Percentiles rank a stretch among this genome's conserved stretches.
Evolutionary conservation across 2,329 filamentous ascomycete species (phyloP).

Genomic region (Exophiala sp.): DNA sequence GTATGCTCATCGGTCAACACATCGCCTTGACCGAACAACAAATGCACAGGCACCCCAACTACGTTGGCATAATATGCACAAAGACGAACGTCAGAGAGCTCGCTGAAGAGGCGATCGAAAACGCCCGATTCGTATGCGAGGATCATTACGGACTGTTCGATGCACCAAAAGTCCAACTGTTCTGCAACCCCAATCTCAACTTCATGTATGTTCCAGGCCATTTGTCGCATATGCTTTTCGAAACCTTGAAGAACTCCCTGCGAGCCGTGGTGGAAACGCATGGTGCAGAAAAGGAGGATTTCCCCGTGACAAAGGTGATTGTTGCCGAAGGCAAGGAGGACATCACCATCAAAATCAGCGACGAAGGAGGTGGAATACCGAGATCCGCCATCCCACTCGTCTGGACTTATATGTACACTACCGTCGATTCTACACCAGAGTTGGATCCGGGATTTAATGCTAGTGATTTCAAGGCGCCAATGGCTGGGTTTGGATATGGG

Average conservation of each 20-base stretch:
- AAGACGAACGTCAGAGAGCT: slow-evolving; percentile 95
- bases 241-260: slow-evolving; percentile 97
- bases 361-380: slow-evolving; percentile 94
- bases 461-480: slow-evolving; percentile 97
- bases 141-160: slow-evolving; percentile 98
- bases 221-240: slow-evolving; percentile 98
- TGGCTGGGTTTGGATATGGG: slow-evolving; percentile 99
- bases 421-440: slow-evolving; percentile 90
- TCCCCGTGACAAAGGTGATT: slow-evolving; percentile 95
- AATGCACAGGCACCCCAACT: slow-evolving; percentile 82
- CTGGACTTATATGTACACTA: slow-evolving; percentile 99
- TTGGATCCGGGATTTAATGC: slow-evolving; percentile 98
- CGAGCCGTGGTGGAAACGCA: slow-evolving; percentile 95
- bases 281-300: slow-evolving; percentile 91
- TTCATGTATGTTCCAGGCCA: slow-evolving; percentile 99
- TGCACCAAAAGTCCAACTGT: slow-evolving; percentile 91
- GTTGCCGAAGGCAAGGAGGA: slow-evolving; percentile 97
- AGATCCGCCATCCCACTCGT: slow-evolving; percentile 89
- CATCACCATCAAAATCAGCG: slow-evolving; percentile 97
- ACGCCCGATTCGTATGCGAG: slow-evolving; percentile 97
- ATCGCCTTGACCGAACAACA: slow-evolving; percentile 94
- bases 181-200: slow-evolving; percentile 88
- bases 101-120: slow-evolving; percentile 95
- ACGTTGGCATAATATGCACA: slow-evolving; percentile 98
- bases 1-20: slow-evolving; percentile 98